These are phyloP conservation scores for Mycena chlorophos DNA, from an alignment of 768 basidiomycete genomes.

Conservation along the genomic window DNA sequence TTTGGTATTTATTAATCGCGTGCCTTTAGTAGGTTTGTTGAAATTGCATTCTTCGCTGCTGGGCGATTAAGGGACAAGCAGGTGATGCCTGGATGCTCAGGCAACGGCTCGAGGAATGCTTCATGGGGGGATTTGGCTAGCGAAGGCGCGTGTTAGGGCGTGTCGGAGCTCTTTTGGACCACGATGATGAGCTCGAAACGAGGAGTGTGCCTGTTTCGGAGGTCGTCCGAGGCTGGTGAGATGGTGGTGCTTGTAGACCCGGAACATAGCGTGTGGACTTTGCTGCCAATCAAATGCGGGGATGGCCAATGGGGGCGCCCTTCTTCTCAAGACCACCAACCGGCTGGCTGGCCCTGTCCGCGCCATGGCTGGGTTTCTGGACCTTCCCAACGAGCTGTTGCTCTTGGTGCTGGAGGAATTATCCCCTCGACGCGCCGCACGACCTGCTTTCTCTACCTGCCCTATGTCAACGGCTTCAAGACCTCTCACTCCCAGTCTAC, in stretches of 20 bases:
- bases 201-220: background rate
- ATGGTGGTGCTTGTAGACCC: background rate
- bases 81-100: slow-evolving; percentile 61
- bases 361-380: slow-evolving; percentile 4
- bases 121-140: too few species aligned
- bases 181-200: background rate
- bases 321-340: background rate
- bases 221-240: too few species aligned
- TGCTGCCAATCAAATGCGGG: background rate
- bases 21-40: slow-evolving; percentile 68
- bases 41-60: slow-evolving; percentile 86
- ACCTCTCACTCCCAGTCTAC: slow-evolving; percentile 11
- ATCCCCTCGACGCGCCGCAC: background rate
- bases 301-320: too few species aligned
- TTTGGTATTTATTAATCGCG: background rate
- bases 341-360: background rate
- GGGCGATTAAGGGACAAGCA: slow-evolving; percentile 81
- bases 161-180: background rate
- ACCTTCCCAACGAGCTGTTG: slow-evolving; percentile 17
- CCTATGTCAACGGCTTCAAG: slow-evolving; percentile 18
- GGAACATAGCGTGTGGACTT: background rate
- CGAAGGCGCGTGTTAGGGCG: slow-evolving; percentile 6
- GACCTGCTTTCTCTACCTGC: slow-evolving; percentile 7
- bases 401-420: slow-evolving; percentile 13
- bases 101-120: slow-evolving; percentile 54